A percentile compares a stretch with the other conserved stretches of the same genome.
Conservation (phyloP, 768 basidiomycete species). For the Agrocybe praecox region DNA sequence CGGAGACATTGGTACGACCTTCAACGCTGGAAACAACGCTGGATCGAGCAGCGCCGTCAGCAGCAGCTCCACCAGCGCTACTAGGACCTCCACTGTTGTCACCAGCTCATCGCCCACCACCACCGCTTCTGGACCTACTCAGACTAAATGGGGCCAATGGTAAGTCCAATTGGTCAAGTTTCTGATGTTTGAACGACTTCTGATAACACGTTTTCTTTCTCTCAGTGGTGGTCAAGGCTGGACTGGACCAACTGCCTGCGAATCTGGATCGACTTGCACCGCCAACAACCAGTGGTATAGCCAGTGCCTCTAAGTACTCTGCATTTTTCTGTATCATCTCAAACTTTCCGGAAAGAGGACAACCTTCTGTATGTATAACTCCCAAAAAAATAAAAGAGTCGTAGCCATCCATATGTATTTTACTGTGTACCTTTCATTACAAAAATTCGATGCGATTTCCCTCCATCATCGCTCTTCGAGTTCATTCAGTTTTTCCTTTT, state of each 20-base stretch:
- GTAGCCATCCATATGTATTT: not conserved
- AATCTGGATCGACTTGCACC: conserved; percentile 6
- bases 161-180: not conserved
- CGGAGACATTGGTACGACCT: conserved; percentile 4
- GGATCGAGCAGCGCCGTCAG: not conserved
- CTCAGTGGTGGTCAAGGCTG: conserved; percentile 6
- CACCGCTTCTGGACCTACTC: not conserved
- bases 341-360: not conserved
- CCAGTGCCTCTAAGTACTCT: conserved; percentile 6
- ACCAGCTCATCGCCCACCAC: not conserved
- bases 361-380: not conserved
- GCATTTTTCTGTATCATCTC: too few relatives aligned
- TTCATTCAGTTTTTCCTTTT: too few relatives aligned
- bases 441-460: not conserved
- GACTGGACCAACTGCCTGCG: conserved; percentile 9
- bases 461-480: too few relatives aligned
- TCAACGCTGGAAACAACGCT: not conserved
- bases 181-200: not conserved
- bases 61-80: not conserved
- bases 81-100: not conserved
- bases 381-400: not conserved
- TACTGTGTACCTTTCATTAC: not conserved
- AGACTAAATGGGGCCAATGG: conserved; percentile 13
- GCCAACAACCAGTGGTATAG: conserved; percentile 9
- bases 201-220: not conserved